Evolutionary conservation across 352 stramenopile genomes (phyloP).

Genomic region (Pythium sukuiense): DNA sequence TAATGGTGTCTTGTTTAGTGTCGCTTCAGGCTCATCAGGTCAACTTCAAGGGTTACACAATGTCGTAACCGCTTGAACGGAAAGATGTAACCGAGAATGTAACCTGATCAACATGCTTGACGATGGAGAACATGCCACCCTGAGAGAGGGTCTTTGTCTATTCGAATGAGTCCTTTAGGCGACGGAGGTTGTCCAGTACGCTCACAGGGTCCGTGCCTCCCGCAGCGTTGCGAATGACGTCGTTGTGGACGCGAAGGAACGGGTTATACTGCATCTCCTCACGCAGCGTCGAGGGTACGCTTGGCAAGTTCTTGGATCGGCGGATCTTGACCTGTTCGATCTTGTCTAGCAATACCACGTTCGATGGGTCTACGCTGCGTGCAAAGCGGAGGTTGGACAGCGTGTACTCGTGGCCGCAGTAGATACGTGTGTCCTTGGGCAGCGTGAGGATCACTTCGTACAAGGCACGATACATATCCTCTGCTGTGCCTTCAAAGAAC

Average conservation of each 20-base stretch:
- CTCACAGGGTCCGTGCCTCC: conserved; percentile 75
- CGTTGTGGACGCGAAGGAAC: conserved; percentile 83
- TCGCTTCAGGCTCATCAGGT: background rate
- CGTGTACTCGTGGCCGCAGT: conserved; percentile 93
- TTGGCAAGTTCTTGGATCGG: conserved; percentile 86
- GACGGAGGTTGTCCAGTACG: conserved; percentile 78
- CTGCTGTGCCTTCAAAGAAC: conserved; percentile 89
- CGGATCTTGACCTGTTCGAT: conserved; percentile 78
- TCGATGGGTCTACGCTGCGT: conserved; percentile 91
- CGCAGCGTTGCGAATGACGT: conserved; percentile 80
- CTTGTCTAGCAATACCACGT: conserved; percentile 85
- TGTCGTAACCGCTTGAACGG: background rate
- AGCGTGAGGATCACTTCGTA: conserved; percentile 87
- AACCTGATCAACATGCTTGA: background rate
- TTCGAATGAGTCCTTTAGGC: conserved; percentile 76
- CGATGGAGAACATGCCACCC: background rate
- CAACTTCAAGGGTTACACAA: conserved; percentile 9
- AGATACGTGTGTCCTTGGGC: conserved; percentile 85
- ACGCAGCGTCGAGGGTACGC: conserved; percentile 87
- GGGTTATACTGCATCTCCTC: conserved; percentile 90
- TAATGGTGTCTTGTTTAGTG: background rate
- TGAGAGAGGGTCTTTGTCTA: conserved; percentile 11
- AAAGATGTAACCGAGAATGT: background rate
- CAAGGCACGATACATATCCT: conserved; percentile 88
- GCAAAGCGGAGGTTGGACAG: conserved; percentile 93